phyloP scores from a whole-genome alignment of 257 asterid genomes.

The Solanum paucissectum region DNA sequence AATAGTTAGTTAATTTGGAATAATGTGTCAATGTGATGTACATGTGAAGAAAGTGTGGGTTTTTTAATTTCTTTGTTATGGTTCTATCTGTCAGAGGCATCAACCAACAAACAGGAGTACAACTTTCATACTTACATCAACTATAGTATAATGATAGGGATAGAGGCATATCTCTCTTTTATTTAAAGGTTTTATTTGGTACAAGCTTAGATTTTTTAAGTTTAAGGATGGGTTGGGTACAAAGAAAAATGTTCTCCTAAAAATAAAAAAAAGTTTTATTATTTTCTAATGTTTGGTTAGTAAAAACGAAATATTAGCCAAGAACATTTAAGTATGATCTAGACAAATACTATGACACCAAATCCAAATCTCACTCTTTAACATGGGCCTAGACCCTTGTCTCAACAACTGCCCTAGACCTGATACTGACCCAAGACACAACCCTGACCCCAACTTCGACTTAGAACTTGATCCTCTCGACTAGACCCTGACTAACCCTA shows the following conservation, averaged over 20 bases:
- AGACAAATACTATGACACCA: neutral
- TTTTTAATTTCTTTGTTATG: neutral
- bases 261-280: no score
- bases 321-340: no score
- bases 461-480: neutral
- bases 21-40: neutral
- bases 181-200: neutral
- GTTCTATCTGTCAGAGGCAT: slow-evolving; percentile 5
- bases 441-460: neutral
- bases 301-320: no score
- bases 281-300: no score
- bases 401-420: no score
- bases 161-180: neutral
- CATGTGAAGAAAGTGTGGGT: slow-evolving; percentile 2
- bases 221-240: no score
- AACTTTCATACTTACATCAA: neutral
- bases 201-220: neutral
- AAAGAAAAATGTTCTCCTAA: no score
- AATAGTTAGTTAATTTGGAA: neutral
- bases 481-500: neutral
- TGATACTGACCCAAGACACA: no score
- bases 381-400: neutral
- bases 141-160: neutral
- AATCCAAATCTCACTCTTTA: no score
- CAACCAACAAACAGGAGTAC: slow-evolving; percentile 19